These are phyloP conservation scores for Hibiscus syriacus DNA, from an alignment of 345 rosid species.

Conservation along the genomic window DNA sequence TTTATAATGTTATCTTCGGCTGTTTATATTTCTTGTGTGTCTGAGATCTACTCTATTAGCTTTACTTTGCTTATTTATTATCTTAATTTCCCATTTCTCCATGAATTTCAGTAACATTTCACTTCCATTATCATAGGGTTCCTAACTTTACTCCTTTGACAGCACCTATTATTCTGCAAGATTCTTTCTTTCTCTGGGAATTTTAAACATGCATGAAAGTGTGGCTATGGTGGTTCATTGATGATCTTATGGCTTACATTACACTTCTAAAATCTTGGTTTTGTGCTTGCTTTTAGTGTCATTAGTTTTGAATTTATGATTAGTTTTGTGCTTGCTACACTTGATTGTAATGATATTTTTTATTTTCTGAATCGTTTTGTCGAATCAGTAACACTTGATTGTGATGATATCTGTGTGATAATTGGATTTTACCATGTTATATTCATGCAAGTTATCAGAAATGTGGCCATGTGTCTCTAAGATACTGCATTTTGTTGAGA, in stretches of 20 bases:
- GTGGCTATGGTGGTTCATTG: background rate
- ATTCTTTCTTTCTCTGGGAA: no score
- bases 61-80: no score
- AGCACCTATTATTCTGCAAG: no score
- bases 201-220: background rate
- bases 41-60: no score
- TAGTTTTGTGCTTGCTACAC: background rate
- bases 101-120: no score
- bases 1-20: no score
- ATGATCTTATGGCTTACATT: conserved; percentile 11
- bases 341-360: background rate
- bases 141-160: no score
- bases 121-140: no score
- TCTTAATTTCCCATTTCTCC: no score
- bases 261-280: background rate
- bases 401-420: background rate
- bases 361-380: background rate
- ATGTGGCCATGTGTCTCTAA: background rate
- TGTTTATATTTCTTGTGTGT: no score
- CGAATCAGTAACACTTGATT: background rate
- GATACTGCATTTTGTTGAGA: background rate
- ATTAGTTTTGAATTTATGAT: background rate
- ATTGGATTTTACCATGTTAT: background rate
- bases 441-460: background rate
- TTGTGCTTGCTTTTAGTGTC: conserved; percentile 11